Conservation (phyloP, 108 stramenopile genomes). For the Cyclotella cryptica region DNA sequence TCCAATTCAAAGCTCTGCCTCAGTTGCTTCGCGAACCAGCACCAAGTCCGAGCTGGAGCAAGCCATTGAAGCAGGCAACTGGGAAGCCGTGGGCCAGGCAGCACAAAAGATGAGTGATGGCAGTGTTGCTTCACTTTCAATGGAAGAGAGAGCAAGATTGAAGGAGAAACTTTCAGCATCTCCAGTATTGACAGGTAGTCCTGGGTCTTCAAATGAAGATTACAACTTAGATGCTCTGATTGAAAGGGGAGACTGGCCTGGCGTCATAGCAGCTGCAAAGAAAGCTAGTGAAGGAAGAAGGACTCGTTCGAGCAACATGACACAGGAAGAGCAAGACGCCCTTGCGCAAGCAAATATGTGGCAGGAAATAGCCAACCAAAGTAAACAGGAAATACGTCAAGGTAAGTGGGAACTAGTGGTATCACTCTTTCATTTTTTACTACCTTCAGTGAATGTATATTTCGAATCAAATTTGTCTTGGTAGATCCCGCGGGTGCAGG, state of each 20-base stretch:
- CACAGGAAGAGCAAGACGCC: conserved; percentile 84
- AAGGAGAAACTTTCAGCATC: conserved; percentile 45
- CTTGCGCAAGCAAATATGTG: conserved; percentile 84
- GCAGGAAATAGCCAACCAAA: conserved; percentile 85
- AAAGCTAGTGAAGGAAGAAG: conserved; percentile 42
- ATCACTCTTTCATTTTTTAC: not conserved
- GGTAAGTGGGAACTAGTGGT: conserved; percentile 10
- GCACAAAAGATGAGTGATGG: conserved; percentile 66
- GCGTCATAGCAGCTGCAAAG: conserved; percentile 79
- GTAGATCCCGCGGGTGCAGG: conserved; percentile 63
- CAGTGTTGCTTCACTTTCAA: conserved; percentile 42
- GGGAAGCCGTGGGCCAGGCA: conserved; percentile 88
- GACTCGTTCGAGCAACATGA: conserved; percentile 36
- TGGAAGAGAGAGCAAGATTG: conserved; percentile 43
- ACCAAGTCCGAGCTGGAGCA: conserved; percentile 55
- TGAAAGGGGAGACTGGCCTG: conserved; percentile 85
- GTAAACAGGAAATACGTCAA: conserved; percentile 68
- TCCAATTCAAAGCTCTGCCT: conserved; percentile 26
- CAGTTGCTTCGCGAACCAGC: conserved; percentile 35
- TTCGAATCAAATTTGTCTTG: not conserved
- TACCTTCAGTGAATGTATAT: not conserved
- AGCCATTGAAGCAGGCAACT: conserved; percentile 88
- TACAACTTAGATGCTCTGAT: conserved; percentile 79
- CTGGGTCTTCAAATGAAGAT: conserved; percentile 39
- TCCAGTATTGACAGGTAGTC: conserved; percentile 24